Evolutionary conservation across 2,329 filamentous ascomycete genomes (phyloP), one percentile per base, ranked within the genome.

Genomic region (Fusarium succisae): DNA sequence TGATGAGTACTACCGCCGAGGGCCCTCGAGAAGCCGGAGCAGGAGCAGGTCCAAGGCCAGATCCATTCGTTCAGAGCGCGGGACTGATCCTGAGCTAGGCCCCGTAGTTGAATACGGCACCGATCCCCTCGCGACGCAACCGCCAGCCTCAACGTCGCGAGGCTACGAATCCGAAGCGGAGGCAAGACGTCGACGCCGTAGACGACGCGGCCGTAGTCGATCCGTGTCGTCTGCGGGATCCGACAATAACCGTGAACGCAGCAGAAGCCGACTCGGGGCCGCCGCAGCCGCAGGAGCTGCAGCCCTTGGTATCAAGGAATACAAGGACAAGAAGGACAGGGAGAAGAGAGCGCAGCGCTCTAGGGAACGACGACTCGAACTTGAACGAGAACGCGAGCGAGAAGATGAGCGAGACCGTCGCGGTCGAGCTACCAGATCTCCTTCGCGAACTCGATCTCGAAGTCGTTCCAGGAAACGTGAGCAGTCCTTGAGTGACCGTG

Each of bases 81-180:
- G 82, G 81, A 86, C 88, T 91, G 89, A 91, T 89, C 87, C 86
- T 85, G 89, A 91, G 84, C 84, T 91, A 90, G 90, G 89, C 84
- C 86, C 72, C 72, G 72, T 91, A 86, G 89, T 92, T 87, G 88
- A 91, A 81, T 92, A 92, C 85, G 90, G 90, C 76, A 85, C 84
- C 79, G 86, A 87, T 74, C 89, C 90, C 77, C 85, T 92, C 73
- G 82, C 83, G 74, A 84, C 84, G 70, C 78, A 81, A 69, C 80
- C 82, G 74, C 81, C 80, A 54, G 78, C 81, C 72, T 79, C 81
- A 53, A 74, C 77, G 32, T 79, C 77, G 44, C 77, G 82, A 65
- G 83, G 81, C 64, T 87, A 88, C 78, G 87, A 87, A 65, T 86
- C 86, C 63, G 86, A 87, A 61, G 83, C 82, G 62, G 86, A 87